Conservation (phyloP, 805 yeast genomes). For the Yamadazyma scolyti region DNA sequence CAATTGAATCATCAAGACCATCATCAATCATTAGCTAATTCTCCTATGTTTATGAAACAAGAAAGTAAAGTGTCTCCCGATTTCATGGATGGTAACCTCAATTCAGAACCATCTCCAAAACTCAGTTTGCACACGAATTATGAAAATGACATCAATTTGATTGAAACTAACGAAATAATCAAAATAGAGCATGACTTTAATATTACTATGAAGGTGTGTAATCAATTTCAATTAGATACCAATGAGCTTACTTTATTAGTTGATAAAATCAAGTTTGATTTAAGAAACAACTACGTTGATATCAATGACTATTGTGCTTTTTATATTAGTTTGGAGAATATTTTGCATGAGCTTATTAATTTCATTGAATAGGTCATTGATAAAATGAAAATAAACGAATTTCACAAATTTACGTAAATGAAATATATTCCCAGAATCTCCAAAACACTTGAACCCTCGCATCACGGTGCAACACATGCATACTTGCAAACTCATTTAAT, state of each 20-base stretch:
- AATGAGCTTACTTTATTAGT: slow-evolving; percentile 23
- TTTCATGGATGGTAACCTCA: no score
- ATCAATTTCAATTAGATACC: slow-evolving; percentile 7
- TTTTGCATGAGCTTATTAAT: slow-evolving; percentile 36
- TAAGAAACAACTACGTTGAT: slow-evolving; percentile 41
- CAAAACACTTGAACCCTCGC: no score
- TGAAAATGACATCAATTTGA: slow-evolving; percentile 5
- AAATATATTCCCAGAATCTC: no score
- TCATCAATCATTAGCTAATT: no score
- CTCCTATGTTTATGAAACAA: no score
- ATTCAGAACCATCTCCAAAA: no score
- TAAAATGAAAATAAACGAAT: no score
- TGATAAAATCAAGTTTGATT: slow-evolving; percentile 37
- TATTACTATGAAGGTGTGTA: slow-evolving; percentile 5
- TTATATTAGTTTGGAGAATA: slow-evolving; percentile 37
- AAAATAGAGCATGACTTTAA: slow-evolving; percentile 10
- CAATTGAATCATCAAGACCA: no score
- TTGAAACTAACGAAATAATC: slow-evolving; percentile 8
- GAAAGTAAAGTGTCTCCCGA: no score
- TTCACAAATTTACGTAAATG: no score
- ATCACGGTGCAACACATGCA: no score
- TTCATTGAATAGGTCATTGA: slow-evolving; percentile 20
- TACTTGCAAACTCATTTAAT: no score
- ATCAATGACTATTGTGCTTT: slow-evolving; percentile 43
- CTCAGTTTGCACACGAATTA: slow-evolving; percentile 3